Evolutionary conservation across 768 basidiomycete genomes (phyloP).

Genomic region (Mycena crocata): DNA sequence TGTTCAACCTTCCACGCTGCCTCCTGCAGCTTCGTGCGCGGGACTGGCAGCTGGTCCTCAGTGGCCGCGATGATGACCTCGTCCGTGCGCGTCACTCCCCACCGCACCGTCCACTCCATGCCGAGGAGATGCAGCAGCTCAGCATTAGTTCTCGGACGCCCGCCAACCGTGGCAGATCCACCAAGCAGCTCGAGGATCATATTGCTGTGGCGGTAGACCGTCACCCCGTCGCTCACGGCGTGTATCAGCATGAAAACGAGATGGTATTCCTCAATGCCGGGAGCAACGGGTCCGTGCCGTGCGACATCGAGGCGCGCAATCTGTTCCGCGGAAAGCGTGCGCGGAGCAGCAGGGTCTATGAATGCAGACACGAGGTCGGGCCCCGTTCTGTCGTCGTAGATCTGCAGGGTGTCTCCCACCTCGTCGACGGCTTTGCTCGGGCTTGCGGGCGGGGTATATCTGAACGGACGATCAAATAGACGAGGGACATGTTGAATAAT

Average conservation of each 20-base stretch:
- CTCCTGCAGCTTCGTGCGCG: neutral
- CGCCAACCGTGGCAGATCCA: neutral
- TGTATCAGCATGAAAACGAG: conserved; percentile 3
- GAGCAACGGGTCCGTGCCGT: neutral
- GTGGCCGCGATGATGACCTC: conserved; percentile 7
- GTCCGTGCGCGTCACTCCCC: neutral
- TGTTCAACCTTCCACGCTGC: conserved; percentile 9
- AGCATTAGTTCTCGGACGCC: conserved; percentile 1
- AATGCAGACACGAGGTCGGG: conserved; percentile 2
- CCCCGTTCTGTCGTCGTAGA: neutral
- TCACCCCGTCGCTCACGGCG: conserved; percentile 10
- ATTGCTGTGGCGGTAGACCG: neutral
- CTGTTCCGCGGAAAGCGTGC: neutral
- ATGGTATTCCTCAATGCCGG: neutral
- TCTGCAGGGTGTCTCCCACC: neutral
- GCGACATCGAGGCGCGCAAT: conserved; percentile 3
- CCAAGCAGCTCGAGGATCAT: conserved; percentile 18
- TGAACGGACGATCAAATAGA: conserved; percentile 23
- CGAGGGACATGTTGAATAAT: neutral
- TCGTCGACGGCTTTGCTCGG: conserved; percentile 12
- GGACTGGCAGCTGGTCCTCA: conserved; percentile 4
- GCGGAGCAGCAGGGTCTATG: neutral
- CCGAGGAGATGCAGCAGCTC: conserved; percentile 7
- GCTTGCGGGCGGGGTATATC: conserved; percentile 52
- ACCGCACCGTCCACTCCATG: conserved; percentile 18